Evolutionary conservation across 108 stramenopile genomes (phyloP).

Genomic region (Pseudonitzschia multiseries): DNA sequence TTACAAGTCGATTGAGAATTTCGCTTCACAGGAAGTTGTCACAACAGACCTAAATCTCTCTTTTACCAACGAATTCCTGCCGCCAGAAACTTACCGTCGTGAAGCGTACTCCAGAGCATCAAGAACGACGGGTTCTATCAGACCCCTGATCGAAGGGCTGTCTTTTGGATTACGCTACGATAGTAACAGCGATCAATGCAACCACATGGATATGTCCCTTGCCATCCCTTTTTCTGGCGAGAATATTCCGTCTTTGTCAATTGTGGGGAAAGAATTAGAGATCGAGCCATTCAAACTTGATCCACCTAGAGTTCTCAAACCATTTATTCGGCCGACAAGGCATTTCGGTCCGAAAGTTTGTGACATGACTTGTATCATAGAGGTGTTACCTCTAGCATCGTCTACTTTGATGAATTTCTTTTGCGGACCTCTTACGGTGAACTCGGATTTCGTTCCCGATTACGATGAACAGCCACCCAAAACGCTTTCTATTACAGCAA

Average conservation of each 20-base stretch:
- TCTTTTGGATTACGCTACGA: slow-evolving; percentile 71
- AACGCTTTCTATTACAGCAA: slow-evolving; percentile 53
- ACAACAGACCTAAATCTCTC: slow-evolving; percentile 61
- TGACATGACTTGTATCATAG: slow-evolving; percentile 57
- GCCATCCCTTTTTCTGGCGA: slow-evolving; percentile 50
- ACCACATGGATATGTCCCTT: slow-evolving; percentile 57
- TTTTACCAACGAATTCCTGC: slow-evolving; percentile 40
- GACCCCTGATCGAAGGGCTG: slow-evolving; percentile 62
- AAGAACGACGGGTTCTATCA: not conserved
- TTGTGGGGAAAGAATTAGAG: slow-evolving; percentile 45
- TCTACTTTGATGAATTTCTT: slow-evolving; percentile 33
- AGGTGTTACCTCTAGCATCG: slow-evolving; percentile 52
- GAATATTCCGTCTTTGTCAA: slow-evolving; percentile 33
- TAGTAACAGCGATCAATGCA: slow-evolving; percentile 41
- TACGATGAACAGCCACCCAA: slow-evolving; percentile 27
- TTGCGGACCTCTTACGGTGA: slow-evolving; percentile 25
- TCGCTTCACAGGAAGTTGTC: slow-evolving; percentile 71
- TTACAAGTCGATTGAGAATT: slow-evolving; percentile 60
- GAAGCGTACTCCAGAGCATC: not conserved
- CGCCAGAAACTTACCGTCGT: slow-evolving; percentile 16
- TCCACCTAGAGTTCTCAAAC: slow-evolving; percentile 60
- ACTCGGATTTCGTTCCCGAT: slow-evolving; percentile 19
- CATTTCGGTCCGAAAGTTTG: slow-evolving; percentile 52
- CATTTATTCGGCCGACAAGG: slow-evolving; percentile 38
- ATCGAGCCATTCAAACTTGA: slow-evolving; percentile 50